phyloP scores from a whole-genome alignment of 768 basidiomycete species.

The Sutorius australiensis region DNA sequence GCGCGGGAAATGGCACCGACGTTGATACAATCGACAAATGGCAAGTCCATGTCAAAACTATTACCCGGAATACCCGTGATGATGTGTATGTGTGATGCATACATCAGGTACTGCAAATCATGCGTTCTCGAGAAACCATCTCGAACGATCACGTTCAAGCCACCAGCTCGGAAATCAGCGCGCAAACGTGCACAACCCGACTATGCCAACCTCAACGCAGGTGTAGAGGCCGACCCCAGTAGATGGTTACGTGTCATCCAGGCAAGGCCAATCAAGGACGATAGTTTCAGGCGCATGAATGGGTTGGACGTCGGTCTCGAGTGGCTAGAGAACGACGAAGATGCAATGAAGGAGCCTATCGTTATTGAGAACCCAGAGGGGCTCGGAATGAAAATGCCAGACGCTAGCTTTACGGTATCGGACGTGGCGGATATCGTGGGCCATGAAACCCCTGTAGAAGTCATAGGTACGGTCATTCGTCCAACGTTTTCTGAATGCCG shows the following conservation, averaged over 20 bases:
- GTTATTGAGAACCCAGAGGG: conserved; percentile 75
- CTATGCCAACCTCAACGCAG: conserved; percentile 73
- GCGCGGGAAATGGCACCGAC: conserved; percentile 63
- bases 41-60: conserved; percentile 38
- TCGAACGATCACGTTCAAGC: conserved; percentile 68
- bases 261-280: conserved; percentile 56
- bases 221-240: conserved; percentile 53
- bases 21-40: conserved; percentile 74
- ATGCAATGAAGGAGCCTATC: conserved; percentile 79
- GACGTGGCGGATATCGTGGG: conserved; percentile 83
- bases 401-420: conserved; percentile 62
- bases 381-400: conserved; percentile 89
- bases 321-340: conserved; percentile 72
- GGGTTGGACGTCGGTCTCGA: conserved; percentile 63
- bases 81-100: conserved; percentile 18
- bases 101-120: conserved; percentile 61
- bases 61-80: conserved; percentile 9
- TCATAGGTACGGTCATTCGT: conserved; percentile 64
- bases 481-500: conserved; percentile 1
- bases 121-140: conserved; percentile 60
- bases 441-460: conserved; percentile 75
- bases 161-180: conserved; percentile 76
- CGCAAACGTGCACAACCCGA: conserved; percentile 72
- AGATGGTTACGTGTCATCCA: conserved; percentile 71
- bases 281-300: conserved; percentile 64